Conservation (phyloP, 129 eudicot genomes). For the Heracleum sosnowskyi region DNA sequence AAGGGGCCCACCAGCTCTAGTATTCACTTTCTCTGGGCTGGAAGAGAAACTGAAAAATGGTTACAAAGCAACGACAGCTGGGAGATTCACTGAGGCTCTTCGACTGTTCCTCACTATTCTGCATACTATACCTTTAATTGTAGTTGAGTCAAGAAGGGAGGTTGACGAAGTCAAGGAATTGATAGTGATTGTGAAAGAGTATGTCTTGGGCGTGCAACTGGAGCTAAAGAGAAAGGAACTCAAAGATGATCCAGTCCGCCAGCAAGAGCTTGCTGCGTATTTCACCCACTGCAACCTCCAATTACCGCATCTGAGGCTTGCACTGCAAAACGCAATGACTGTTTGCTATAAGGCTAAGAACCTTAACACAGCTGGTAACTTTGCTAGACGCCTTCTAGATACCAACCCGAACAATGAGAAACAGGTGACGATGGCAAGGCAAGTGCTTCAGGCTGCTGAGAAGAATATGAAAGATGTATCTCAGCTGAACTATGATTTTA, state of each 20-base stretch:
- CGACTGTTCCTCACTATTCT: conserved; percentile 16
- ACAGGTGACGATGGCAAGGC: conserved; percentile 14
- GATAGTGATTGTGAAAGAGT: conserved; percentile 13
- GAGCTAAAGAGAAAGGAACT: conserved; percentile 19
- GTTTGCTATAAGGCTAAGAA: conserved; percentile 18
- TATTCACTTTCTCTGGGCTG: conserved; percentile 16
- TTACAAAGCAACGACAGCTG: conserved; percentile 20
- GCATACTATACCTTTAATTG: conserved; percentile 17
- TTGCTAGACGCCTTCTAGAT: conserved; percentile 21
- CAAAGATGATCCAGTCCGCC: conserved; percentile 16
- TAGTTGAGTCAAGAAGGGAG: conserved; percentile 19
- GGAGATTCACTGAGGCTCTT: conserved; percentile 14
- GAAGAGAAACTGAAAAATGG: conserved; percentile 19
- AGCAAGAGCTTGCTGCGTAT: conserved; percentile 22
- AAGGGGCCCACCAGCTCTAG: conserved; percentile 18
- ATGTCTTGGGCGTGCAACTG: conserved; percentile 12
- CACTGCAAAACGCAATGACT: conserved; percentile 15
- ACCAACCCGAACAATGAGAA: conserved; percentile 17
- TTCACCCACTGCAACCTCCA: conserved; percentile 22
- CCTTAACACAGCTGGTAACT: conserved; percentile 15
- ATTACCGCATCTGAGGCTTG: conserved; percentile 18
- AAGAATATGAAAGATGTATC: conserved; percentile 15
- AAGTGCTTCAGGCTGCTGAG: conserved; percentile 22
- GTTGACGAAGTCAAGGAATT: conserved; percentile 20
- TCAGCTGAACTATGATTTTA: conserved; percentile 20